Conservation (phyloP, 2,329 filamentous ascomycete species). For the Botrytis byssoidea region DNA sequence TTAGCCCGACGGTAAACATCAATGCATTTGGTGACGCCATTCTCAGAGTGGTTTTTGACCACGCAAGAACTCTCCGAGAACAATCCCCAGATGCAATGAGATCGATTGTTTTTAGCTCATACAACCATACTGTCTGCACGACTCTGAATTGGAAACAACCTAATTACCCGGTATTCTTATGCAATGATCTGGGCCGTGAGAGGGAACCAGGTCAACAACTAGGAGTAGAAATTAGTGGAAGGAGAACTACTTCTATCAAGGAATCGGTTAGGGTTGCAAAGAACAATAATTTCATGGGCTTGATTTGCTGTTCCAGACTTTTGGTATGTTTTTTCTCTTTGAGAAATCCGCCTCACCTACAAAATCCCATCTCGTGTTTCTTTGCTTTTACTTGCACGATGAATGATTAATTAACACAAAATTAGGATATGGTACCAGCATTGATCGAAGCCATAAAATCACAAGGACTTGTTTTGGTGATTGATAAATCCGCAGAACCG, state of each 20-base stretch:
- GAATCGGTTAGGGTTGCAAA: constrained; percentile 91
- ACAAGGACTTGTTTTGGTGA: constrained; percentile 86
- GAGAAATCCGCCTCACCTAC: background rate
- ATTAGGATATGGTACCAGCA: constrained; percentile 85
- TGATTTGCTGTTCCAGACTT: constrained; percentile 85
- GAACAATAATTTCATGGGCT: constrained; percentile 96
- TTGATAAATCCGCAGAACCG: constrained; percentile 68
- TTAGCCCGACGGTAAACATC: constrained; percentile 76
- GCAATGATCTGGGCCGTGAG: constrained; percentile 80
- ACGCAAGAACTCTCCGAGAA: constrained; percentile 69
- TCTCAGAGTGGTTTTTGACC: constrained; percentile 83
- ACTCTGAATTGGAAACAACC: constrained; percentile 99
- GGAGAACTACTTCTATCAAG: constrained; percentile 82
- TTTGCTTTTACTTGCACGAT: background rate
- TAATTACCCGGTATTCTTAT: constrained; percentile 94
- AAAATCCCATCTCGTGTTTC: background rate
- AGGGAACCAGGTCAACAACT: constrained; percentile 40
- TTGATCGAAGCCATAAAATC: constrained; percentile 93
- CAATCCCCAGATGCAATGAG: constrained; percentile 70
- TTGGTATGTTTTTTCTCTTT: constrained; percentile 58
- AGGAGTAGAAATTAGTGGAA: constrained; percentile 53
- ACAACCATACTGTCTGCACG: constrained; percentile 85
- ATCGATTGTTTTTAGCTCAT: constrained; percentile 91
- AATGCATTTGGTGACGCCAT: constrained; percentile 85
- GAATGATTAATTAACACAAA: constrained; percentile 29